Evolutionary conservation across 805 yeast genomes (phyloP).

Genomic region (Wickerhamiella parazyma): DNA sequence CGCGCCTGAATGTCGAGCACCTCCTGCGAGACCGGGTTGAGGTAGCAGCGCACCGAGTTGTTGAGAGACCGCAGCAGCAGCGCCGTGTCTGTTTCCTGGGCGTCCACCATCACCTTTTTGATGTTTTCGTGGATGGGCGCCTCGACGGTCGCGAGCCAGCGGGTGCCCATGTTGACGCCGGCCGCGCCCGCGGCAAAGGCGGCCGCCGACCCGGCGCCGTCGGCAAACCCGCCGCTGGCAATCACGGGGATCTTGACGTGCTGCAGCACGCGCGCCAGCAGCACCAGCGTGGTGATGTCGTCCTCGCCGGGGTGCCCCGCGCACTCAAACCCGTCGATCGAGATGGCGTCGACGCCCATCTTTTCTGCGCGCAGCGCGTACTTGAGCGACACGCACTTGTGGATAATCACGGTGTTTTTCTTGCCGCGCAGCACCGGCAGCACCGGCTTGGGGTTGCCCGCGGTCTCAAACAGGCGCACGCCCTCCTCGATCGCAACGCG

Average conservation of each 20-base stretch:
- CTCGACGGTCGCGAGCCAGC: conserved; percentile 24
- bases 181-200: conserved; percentile 24
- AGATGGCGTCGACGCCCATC: conserved; percentile 24
- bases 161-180: conserved; percentile 25
- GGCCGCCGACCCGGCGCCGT: conserved; percentile 25
- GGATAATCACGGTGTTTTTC: conserved; percentile 19
- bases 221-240: conserved; percentile 26
- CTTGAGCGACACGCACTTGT: conserved; percentile 22
- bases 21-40: conserved; percentile 20
- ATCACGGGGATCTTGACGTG: conserved; percentile 22
- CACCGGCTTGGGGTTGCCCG: conserved; percentile 24
- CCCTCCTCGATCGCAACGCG: conserved; percentile 25
- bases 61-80: conserved; percentile 21
- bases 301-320: conserved; percentile 29
- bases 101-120: conserved; percentile 17
- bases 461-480: conserved; percentile 24
- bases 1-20: conserved; percentile 21
- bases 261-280: conserved; percentile 21
- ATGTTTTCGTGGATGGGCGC: conserved; percentile 22
- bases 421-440: conserved; percentile 17
- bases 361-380: conserved; percentile 24
- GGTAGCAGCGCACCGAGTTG: conserved; percentile 23
- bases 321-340: conserved; percentile 26
- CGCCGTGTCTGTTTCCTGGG: conserved; percentile 22
- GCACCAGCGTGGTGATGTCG: conserved; percentile 21